These are phyloP conservation scores for Aspergillus sp. DNA, from an alignment of 2,329 filamentous ascomycete species.

Conservation along the genomic window DNA sequence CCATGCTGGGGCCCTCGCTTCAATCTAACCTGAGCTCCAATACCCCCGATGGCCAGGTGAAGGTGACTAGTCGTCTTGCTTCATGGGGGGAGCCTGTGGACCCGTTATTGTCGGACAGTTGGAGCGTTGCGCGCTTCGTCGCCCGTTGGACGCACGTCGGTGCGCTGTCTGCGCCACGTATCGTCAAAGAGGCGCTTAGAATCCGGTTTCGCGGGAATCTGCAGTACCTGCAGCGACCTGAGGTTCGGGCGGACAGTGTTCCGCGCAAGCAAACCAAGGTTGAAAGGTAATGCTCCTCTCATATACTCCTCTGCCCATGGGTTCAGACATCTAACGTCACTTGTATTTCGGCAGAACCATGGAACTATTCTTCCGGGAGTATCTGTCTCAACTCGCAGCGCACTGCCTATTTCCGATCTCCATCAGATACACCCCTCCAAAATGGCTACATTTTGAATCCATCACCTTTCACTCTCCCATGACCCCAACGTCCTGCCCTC, in stretches of 20 bases:
- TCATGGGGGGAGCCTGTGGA: constrained; percentile 7
- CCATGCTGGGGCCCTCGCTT: constrained; percentile 10
- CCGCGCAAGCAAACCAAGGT: constrained; percentile 7
- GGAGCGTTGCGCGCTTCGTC: constrained; percentile 3
- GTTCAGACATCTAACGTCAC: not conserved
- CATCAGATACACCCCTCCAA: not conserved
- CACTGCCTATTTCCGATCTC: not conserved
- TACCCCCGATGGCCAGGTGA: constrained; percentile 4
- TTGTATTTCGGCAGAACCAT: not conserved
- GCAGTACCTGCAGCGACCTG: constrained; percentile 9
- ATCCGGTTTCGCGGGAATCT: constrained; percentile 12
- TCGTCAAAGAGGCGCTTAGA: constrained; percentile 11
- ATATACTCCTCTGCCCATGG: too few species aligned
- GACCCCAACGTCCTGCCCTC: not conserved
- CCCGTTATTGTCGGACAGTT: not conserved
- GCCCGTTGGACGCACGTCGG: constrained; percentile 8
- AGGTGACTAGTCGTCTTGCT: constrained; percentile 10
- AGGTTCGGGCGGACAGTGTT: constrained; percentile 1
- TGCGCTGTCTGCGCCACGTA: constrained; percentile 1
- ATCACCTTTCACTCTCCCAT: not conserved
- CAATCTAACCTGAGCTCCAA: constrained; percentile 8
- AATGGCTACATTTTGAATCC: not conserved
- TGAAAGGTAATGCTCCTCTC: constrained; percentile 3
- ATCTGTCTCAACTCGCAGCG: not conserved
- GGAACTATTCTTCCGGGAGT: not conserved